These are phyloP conservation scores for Ciborinia camelliae DNA, from an alignment of 2,329 filamentous ascomycete genomes.

Conservation along the genomic window DNA sequence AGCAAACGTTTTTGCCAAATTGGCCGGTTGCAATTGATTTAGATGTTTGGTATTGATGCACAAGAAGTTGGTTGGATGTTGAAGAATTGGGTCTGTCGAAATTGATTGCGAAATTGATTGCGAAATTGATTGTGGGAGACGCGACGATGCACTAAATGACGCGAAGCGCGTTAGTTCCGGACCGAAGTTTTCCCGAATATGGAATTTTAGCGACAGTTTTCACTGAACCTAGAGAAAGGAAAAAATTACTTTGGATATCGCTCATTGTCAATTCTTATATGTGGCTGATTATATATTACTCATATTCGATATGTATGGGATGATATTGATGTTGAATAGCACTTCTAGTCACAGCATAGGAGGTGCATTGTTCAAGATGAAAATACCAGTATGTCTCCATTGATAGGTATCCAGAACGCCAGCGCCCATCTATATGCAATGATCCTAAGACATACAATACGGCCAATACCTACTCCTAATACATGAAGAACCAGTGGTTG, in stretches of 20 bases:
- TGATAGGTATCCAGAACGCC: constrained; percentile 1
- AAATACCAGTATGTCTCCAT: background rate
- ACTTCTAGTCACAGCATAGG: background rate
- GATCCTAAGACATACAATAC: background rate
- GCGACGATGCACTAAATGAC: constrained; percentile 8
- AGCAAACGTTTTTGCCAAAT: too few species aligned
- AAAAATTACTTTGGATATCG: background rate
- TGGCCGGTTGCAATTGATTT: background rate
- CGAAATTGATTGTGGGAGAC: constrained; percentile 7
- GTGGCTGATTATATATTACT: too few species aligned
- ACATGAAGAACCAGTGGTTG: background rate
- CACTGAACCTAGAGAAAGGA: background rate
- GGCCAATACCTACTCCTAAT: background rate
- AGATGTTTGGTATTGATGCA: background rate
- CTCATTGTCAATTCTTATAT: background rate
- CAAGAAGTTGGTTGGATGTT: background rate
- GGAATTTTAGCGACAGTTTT: background rate
- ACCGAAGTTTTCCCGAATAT: background rate
- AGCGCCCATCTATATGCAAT: constrained; percentile 10
- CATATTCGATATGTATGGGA: background rate
- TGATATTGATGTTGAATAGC: background rate
- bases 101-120: too few species aligned
- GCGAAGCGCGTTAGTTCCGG: constrained; percentile 4
- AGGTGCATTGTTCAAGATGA: background rate
- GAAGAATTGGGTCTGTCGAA: too few species aligned